Evolutionary conservation across 2,329 filamentous ascomycete genomes (phyloP), one percentile per base, ranked within the genome.

Genomic region (Helotiales sp.): DNA sequence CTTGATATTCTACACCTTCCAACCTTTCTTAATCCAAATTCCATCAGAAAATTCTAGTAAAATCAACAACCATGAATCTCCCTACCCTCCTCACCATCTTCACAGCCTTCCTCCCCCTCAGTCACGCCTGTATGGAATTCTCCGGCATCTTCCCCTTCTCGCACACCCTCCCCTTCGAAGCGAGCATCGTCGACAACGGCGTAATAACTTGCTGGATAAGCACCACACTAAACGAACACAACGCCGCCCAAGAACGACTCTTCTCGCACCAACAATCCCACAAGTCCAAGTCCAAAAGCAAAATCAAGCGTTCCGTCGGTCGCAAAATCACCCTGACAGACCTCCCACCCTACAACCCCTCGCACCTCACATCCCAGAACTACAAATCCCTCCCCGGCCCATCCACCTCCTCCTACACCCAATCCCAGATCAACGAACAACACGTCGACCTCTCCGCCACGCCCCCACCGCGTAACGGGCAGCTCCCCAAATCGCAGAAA

Each of bases 121-220:
- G 43, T 1, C 32, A 59, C 6, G 50, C 62, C 26, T 72, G 71
- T 24, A 69, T 72, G 61, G 37, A 63, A 24, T 72, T 71, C 63
- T 45, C 24, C n/a, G 69, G 52, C 37, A 47, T 24, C 26, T 60
- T 67, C 50, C 71, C 71, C 13, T 64, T 66, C 50, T 57, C 60
- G 22, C 37, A 63, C 13, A 57, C 55, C 15, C 34, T 65, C 15
- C 71, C 69, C 15, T 72, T 69, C 49, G 28, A 66, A 30, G 71
- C 68, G 0, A 32, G 26, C 2, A 71, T 72, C 1, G 43, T 37
- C 8, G 71, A 72, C 58, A 64, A 72, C 47, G 60, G 66, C 1
- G 6, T 70, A 1, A 40, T 45, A 1, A 72, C 69, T 8, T 72
- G 71, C 20, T 65, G 64, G 64, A 70, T 71, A 1, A 65, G 57